phyloP scores from a whole-genome alignment of 805 yeast genomes.

The Saccharomycopsis microspora region DNA sequence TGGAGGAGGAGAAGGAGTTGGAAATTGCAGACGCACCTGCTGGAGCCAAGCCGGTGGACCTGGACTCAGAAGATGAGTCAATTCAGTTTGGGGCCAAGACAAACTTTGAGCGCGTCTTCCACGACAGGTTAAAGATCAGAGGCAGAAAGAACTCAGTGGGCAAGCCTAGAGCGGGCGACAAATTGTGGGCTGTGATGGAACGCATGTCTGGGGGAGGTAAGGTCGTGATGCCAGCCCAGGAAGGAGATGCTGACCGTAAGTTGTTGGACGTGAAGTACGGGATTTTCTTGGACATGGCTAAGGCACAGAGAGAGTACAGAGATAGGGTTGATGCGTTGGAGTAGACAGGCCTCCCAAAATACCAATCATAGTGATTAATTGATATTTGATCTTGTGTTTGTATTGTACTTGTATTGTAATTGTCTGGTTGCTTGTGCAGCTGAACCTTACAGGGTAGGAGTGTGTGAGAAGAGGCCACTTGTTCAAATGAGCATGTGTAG shows the following conservation, averaged over 20 bases:
- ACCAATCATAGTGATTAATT: too few species aligned
- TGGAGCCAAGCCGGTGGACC: constrained; percentile 20
- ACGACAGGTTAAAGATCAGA: constrained; percentile 14
- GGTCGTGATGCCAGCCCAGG: constrained; percentile 58
- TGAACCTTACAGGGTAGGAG: background rate
- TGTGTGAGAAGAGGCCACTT: background rate
- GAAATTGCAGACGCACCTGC: constrained; percentile 17
- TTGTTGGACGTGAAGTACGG: constrained; percentile 72
- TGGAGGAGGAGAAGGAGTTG: constrained; percentile 24
- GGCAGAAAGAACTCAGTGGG: constrained; percentile 7
- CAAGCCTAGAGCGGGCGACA: constrained; percentile 32
- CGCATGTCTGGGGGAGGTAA: constrained; percentile 74
- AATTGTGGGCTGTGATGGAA: constrained; percentile 81
- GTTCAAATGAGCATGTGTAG: background rate
- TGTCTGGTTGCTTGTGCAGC: background rate
- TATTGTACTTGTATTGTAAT: too few species aligned
- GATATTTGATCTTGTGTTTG: too few species aligned
- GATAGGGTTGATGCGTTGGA: constrained; percentile 45
- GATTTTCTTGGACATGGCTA: constrained; percentile 81
- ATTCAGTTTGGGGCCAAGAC: constrained; percentile 51
- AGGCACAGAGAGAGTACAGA: constrained; percentile 70
- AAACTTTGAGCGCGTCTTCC: constrained; percentile 41
- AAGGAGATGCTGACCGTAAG: constrained; percentile 50
- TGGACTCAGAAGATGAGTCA: constrained; percentile 36
- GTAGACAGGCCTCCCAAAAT: background rate